phyloP scores from a whole-genome alignment of 371 early-diverging fungal genomes.

The Nematocida major region DNA sequence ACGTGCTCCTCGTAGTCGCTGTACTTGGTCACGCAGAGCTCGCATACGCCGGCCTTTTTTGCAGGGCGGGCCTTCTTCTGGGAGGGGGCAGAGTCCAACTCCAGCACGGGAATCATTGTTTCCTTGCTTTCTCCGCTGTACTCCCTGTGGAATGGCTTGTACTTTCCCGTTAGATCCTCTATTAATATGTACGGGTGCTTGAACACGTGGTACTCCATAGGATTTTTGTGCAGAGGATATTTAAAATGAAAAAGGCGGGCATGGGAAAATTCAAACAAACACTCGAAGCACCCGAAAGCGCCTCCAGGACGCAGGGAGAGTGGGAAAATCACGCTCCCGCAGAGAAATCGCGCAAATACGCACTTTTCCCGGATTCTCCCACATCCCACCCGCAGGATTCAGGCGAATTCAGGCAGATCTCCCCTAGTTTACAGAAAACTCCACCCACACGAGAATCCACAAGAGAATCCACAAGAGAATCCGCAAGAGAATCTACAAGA shows the following conservation, averaged over 20 bases:
- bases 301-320: too few species aligned
- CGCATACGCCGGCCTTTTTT: slow-evolving; percentile 60
- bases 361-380: too few species aligned
- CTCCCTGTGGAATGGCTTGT: slow-evolving; percentile 62
- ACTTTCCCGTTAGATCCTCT: slow-evolving; percentile 59
- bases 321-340: too few species aligned
- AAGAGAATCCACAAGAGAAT: too few species aligned
- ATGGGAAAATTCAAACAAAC: background rate
- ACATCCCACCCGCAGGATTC: too few species aligned
- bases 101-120: slow-evolving; percentile 28
- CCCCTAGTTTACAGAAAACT: too few species aligned
- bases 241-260: slow-evolving; percentile 47
- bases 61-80: slow-evolving; percentile 31
- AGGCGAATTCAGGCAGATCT: too few species aligned
- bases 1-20: slow-evolving; percentile 60
- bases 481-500: too few species aligned
- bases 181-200: slow-evolving; percentile 63
- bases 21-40: slow-evolving; percentile 61
- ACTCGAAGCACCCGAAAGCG: too few species aligned
- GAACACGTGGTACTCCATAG: slow-evolving; percentile 58
- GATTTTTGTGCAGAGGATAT: background rate
- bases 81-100: slow-evolving; percentile 41
- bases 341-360: too few species aligned
- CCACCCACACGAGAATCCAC: too few species aligned
- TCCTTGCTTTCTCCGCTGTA: slow-evolving; percentile 53